Conservation (phyloP, 495 filamentous ascomycete species). For the Friedmanniomyces endolithicus region DNA sequence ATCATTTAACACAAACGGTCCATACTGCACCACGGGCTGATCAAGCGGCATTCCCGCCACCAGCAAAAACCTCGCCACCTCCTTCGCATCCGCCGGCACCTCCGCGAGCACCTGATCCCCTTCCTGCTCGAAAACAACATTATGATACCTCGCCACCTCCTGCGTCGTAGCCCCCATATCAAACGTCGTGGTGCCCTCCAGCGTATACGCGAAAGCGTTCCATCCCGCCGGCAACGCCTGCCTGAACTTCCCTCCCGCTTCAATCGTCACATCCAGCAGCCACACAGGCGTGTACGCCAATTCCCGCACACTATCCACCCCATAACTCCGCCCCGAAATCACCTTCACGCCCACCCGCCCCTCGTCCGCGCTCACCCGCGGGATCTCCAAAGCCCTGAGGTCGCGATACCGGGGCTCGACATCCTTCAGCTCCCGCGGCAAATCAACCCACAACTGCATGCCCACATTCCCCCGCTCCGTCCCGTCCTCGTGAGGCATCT, state of each 20-base stretch:
- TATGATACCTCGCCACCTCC: conserved; percentile 61
- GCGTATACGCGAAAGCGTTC: conserved; percentile 82
- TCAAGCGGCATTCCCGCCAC: conserved; percentile 78
- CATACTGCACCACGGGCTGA: conserved; percentile 91
- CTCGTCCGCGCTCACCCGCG: conserved; percentile 51
- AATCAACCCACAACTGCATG: conserved; percentile 89
- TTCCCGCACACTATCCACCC: conserved; percentile 75
- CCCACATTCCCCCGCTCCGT: conserved; percentile 74
- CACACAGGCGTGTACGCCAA: conserved; percentile 92
- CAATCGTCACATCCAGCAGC: conserved; percentile 75
- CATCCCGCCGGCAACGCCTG: conserved; percentile 69
- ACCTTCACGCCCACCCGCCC: conserved; percentile 73
- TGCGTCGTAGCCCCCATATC: conserved; percentile 44
- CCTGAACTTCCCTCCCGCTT: conserved; percentile 59
- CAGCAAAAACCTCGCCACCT: conserved; percentile 58
- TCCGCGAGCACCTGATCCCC: conserved; percentile 62
- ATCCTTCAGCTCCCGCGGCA: conserved; percentile 66
- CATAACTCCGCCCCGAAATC: conserved; percentile 71
- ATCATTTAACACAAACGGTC: conserved; percentile 77
- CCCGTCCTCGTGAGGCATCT: conserved; percentile 76
- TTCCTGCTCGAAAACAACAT: conserved; percentile 73
- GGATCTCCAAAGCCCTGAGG: conserved; percentile 63
- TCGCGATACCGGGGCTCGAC: conserved; percentile 92
- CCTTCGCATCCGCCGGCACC: conserved; percentile 55
- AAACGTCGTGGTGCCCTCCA: conserved; percentile 59